phyloP scores from a whole-genome alignment of 1,284 basidiomycete species.

The Cutaneotrichosporon mucoides region DNA sequence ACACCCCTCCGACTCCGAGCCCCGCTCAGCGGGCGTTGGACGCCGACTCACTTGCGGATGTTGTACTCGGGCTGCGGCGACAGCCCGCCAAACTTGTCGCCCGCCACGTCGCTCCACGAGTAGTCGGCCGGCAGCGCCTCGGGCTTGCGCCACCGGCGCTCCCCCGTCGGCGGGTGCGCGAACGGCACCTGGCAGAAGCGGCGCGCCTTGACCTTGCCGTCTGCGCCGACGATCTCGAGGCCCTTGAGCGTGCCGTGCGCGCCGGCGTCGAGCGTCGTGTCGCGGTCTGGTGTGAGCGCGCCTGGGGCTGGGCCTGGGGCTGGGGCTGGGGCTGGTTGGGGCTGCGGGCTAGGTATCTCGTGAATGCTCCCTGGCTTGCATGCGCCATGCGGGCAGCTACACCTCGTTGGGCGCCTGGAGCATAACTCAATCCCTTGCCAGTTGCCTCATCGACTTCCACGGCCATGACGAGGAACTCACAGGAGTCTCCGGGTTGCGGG shows the following conservation, averaged over 20 bases:
- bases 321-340: too few relatives aligned
- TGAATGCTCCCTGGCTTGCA: too few relatives aligned
- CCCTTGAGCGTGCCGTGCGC: slow-evolving; percentile 23
- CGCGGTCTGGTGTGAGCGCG: slow-evolving; percentile 15
- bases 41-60: slow-evolving; percentile 18
- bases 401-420: too few relatives aligned
- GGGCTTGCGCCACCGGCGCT: slow-evolving; percentile 23
- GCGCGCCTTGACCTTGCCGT: slow-evolving; percentile 21
- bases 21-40: too few relatives aligned
- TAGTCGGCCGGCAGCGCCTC: slow-evolving; percentile 15
- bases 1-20: too few relatives aligned
- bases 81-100: slow-evolving; percentile 20
- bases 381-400: too few relatives aligned
- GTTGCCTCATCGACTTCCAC: too few relatives aligned
- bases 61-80: slow-evolving; percentile 24
- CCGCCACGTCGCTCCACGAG: slow-evolving; percentile 16
- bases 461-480: slow-evolving; percentile 4
- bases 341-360: too few relatives aligned
- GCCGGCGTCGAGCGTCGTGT: slow-evolving; percentile 19
- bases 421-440: too few relatives aligned
- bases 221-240: slow-evolving; percentile 13
- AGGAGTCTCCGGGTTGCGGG: slow-evolving; percentile 3
- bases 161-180: slow-evolving; percentile 21
- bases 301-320: too few relatives aligned
- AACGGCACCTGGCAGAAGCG: slow-evolving; percentile 24